Evolutionary conservation across 148 eudicot genomes (phyloP), one percentile per base, ranked within the genome.

Genomic region (Nepenthes gracilis): DNA sequence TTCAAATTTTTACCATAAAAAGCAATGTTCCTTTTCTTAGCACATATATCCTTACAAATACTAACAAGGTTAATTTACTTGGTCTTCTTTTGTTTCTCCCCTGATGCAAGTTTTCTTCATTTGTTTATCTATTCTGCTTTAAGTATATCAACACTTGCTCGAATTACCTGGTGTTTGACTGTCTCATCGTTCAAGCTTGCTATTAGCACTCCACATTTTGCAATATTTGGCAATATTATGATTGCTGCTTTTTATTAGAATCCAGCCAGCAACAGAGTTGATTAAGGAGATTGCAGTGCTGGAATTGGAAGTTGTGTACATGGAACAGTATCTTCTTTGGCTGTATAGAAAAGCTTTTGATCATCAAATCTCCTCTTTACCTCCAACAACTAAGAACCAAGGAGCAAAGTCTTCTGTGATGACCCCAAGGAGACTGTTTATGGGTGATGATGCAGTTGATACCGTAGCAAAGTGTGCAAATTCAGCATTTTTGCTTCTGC

Each of bases 271-370:
- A 9, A 84, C 97, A 64, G 84, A 88, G 74, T 75, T 93, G 77
- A 93, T 93, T 68, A 86, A 74, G 70, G 99, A 93, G 66, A 93
- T 93, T 55, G 77, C 99, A 6, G 84, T 89, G 13, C 68, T 93
- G 59, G 99, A 93, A 74, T 58, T 86, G 58, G 99, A 93, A 81
- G 99, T 93, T 33, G 78, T 69, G 64, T 82, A 88, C 72, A 75
- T 93, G 78, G 99, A 93, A 72, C 91, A 85, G 54, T 86, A 93
- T 76, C 95, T 93, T 72, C 90, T 93, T 63, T 79, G 95, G 13
- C 67, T 93, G 32, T 93, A 93, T 74, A 74, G 96, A 58, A 81
- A 83, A 78, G 95, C 99, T 53, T 93, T 93, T 74, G 97, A 84
- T 70, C 93, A 84, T 75, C 91, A 85, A 72, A 61, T 68, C 9